Evolutionary conservation across 2,329 filamentous ascomycete genomes (phyloP).

Genomic region (Rutstroemia sp.): DNA sequence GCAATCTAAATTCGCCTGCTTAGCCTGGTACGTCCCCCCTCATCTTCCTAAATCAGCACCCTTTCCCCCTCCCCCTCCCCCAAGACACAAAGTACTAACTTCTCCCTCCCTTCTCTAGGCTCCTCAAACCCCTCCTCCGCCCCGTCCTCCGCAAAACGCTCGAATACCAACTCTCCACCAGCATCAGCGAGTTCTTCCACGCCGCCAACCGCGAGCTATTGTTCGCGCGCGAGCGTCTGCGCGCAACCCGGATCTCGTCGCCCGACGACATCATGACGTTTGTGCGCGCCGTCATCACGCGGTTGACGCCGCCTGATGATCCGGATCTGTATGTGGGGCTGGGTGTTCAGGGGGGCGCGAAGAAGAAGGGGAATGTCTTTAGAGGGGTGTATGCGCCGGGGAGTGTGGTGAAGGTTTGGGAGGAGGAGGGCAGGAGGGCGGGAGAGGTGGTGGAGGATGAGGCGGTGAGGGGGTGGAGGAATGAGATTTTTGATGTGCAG

Average conservation of each 20-base stretch:
- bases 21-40: conserved; percentile 51
- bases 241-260: conserved; percentile 76
- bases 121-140: conserved; percentile 76
- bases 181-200: conserved; percentile 63
- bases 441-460: conserved; percentile 69
- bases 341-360: conserved; percentile 53
- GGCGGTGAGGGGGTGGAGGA: conserved; percentile 61
- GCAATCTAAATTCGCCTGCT: conserved; percentile 66
- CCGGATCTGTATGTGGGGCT: conserved; percentile 69
- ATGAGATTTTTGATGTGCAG: conserved; percentile 64
- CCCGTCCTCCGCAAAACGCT: conserved; percentile 73
- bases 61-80: not conserved
- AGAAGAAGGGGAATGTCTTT: conserved; percentile 58
- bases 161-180: conserved; percentile 67
- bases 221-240: conserved; percentile 77
- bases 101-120: conserved; percentile 2
- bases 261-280: conserved; percentile 77
- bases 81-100: not conserved
- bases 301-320: conserved; percentile 64
- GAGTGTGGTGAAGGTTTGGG: conserved; percentile 84
- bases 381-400: conserved; percentile 81
- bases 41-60: not conserved
- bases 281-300: conserved; percentile 70
- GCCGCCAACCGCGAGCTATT: conserved; percentile 77
- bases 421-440: conserved; percentile 66